Base-by-base conservation (phyloP, 1,284 basidiomycete species). In the Peniophora sp. region DNA sequence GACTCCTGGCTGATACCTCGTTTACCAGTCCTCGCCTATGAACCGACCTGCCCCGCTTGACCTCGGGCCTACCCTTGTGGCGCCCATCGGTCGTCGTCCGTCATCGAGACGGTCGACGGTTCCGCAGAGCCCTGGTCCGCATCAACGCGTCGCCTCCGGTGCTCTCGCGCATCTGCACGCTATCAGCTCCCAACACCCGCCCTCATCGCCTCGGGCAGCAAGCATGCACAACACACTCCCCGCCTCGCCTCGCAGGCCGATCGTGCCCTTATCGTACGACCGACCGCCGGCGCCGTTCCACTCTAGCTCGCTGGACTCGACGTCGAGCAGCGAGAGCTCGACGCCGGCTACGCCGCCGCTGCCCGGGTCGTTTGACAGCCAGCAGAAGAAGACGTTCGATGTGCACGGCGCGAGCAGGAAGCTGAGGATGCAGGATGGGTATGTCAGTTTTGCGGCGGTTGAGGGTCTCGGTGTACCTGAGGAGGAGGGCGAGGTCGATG, bases 401-500 rank as follows among this genome's bases (percentile, higher is more conserved):
- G 81, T 75, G 8, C 73, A 77, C 24, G 74, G 72, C 11, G 84
- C 85, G 2, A 75, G 74, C 18, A 76, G 72, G 36, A 73, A 73
- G 51, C 78, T 81, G 57, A 71, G 72, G 32, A 64, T 71, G 41
- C 76, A 81, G 50, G 73, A 80, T 18, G 84, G 85, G 1, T 86
- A 85, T 57, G 79, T 87, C 32, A 77, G 74, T 17, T 87, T 87
- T 55, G 73, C 81, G 27, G 76, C 70, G 51, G 74, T 87, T 10
- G 83, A 84, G 64, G 85, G 84, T n/a, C 68, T 87, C 23, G 84
- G 85, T 0, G 69, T 69, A 15, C 84, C 83, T 3, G 76, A 78
- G 0, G 79, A 72, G 47, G 53, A 59, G 41, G 67, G 67, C 20
- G 62, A 63, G 8, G 63, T 64, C 18, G 55, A 62, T 5, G 59